Evolutionary conservation across 495 filamentous ascomycete species (phyloP), one percentile per base, ranked within the genome.

Genomic region (Aspergillus wentii): DNA sequence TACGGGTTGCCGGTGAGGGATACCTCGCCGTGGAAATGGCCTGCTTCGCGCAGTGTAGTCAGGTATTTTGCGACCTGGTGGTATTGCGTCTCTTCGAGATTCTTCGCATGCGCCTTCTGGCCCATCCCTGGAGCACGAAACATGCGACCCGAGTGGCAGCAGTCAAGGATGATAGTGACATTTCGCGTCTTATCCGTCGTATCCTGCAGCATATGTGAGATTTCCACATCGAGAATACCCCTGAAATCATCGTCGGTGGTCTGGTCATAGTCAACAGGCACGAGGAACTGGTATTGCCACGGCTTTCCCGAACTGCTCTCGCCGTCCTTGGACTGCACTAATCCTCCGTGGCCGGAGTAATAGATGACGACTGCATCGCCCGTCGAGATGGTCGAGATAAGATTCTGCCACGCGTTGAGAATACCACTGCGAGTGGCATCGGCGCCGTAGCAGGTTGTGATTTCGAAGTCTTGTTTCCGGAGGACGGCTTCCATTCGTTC

Each of bases 101-200:
- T n/a, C n/a, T n/a, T n/a, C n/a, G n/a, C n/a, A n/a, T n/a, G n/a
- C n/a, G n/a, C n/a, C n/a, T n/a, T n/a, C n/a, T n/a, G n/a, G n/a
- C n/a, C n/a, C n/a, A n/a, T n/a, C n/a, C n/a, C 34, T 1, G 28
- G 15, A n/a, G 8, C 32, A 2, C 40, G 32, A 9, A 26, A 16
- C 40, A 43, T 35, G 8, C 40, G 1, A 0, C 34, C 33, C 1
- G 40, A 25, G n/a, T 43, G 32, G 14, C 40, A 43, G 13, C 40
- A 43, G 19, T 43, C 40, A 3, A 37, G n/a, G 19, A 43, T 37
- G 7, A 36, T 22, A 2, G 40, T 43, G 14, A 36, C 32, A 31
- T 43, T 43, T 7, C 16, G 23, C 1, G 33, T 43, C 10, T 36
- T 36, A 14, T 20, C 9, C 10, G 40, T 43, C 14, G 40, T 43